Evolutionary conservation across 2,329 filamentous ascomycete genomes (phyloP), one percentile per base, ranked within the genome.

Genomic region (Verticillium nonalfalfae): DNA sequence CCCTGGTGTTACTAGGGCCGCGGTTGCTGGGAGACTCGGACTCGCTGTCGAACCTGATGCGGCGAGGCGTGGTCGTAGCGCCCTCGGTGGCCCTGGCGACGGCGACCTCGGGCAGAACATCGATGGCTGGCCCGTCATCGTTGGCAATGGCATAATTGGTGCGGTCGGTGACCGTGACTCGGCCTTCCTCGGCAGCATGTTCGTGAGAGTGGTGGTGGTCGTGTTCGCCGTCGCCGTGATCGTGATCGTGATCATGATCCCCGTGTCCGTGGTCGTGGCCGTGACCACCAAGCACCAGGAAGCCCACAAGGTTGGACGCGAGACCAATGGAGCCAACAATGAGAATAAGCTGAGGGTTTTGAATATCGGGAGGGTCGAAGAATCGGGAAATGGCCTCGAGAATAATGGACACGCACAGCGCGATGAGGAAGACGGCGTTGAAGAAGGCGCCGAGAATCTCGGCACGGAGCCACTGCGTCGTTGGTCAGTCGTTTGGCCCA

Each of bases 391-490:
- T 85, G 15, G 95, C 95, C 76, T 99, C 95, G 69, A 99, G 87
- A 71, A 98, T 90, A 75, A 99, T 99, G 58, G 94, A 96, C 61
- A 99, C 82, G 78, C 95, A 99, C 9, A 99, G 85, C 7, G 95
- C 95, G 71, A 99, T 95, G 55, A 99, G 83, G 79, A 99, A 99
- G 56, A 98, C 94, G 67, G 95, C 95, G 71, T 99, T 99, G 77
- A 98, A 91, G 69, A 98, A 88, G 57, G 95, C 95, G 71, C 95
- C 95, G 6, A 99, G 83, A 11, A 96, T 98, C 80, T 99, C 95
- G 39, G 95, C 95, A 68, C 95, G 91, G 80, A 98, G 90, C 91
- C 93, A 99, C 90, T 94, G 68, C 9, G 39, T 26, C 18, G 38
- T 26, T 11, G 36, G 45, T 57, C 35, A 61, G 64, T 18, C 50